Conservation (phyloP, 352 stramenopile genomes). For the Peronosclerospora sorghi region DNA sequence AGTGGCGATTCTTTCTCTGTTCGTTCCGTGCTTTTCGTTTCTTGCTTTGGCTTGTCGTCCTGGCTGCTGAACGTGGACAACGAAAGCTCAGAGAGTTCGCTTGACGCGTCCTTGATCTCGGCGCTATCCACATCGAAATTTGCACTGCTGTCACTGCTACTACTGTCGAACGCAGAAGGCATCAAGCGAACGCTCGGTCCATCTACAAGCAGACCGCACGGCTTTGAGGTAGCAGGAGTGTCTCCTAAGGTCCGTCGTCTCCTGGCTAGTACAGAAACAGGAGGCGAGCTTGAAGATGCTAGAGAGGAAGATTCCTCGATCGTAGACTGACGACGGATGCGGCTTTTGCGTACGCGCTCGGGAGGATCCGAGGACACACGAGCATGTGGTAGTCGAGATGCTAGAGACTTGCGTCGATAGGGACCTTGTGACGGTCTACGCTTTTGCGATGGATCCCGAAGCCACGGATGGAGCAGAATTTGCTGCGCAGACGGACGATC, state of each 20-base stretch:
- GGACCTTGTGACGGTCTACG: constrained; percentile 1
- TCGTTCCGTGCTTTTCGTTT: constrained; percentile 1
- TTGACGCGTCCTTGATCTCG: constrained; percentile 11
- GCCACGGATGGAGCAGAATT: constrained; percentile 45
- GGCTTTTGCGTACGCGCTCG: constrained; percentile 10
- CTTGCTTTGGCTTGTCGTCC: background rate
- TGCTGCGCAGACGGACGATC: constrained; percentile 36
- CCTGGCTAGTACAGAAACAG: background rate
- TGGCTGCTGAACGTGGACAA: constrained; percentile 1
- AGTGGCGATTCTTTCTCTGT: too few species aligned
- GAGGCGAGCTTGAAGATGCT: too few species aligned
- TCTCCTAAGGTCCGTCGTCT: constrained; percentile 3
- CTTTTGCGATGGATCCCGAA: constrained; percentile 21
- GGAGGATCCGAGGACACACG: constrained; percentile 8
- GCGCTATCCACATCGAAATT: constrained; percentile 10
- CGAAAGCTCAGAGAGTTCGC: constrained; percentile 17
- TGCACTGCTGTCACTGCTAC: constrained; percentile 18
- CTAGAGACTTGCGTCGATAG: constrained; percentile 8
- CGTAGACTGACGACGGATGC: constrained; percentile 9
- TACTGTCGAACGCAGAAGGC: constrained; percentile 1
- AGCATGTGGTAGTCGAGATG: constrained; percentile 10
- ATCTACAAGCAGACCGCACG: background rate
- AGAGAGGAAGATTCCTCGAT: too few species aligned
- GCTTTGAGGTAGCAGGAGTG: constrained; percentile 3
- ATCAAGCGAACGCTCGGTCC: background rate